Evolutionary conservation across 2,329 filamentous ascomycete genomes (phyloP), one percentile per base, ranked within the genome.

Genomic region (Sphaerulina vaccinii): DNA sequence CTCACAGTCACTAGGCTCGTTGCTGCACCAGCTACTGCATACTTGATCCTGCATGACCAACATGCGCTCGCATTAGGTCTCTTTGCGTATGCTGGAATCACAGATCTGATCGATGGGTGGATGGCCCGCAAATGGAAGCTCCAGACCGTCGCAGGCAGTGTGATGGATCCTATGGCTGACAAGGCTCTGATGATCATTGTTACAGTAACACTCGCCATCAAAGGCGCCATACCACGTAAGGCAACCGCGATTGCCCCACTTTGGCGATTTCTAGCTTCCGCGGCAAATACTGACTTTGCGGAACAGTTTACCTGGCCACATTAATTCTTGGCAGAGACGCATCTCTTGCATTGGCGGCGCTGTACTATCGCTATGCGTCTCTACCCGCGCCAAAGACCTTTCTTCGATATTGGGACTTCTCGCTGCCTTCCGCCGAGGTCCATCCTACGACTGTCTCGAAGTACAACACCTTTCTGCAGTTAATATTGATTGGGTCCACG

Each of bases 121-220:
- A 93, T 99, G 63, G 93, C 93, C 21, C 83, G 93, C 35, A 81
- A 79, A 54, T 97, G 87, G 84, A 86, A 92, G 44, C 79, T 90
- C 51, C 87, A 93, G 70, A 97, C 93, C 0, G 92, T 99, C 1
- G 90, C 97, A 8, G 93, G 93, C 49, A 95, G 89, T 49, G 84
- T 99, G 23, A 90, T 99, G 56, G 91, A 96, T 65, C 93, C 93
- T 5, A 93, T 96, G 87, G 93, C 93, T 2, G 93, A 99, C 72
- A 99, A 99, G 75, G 81, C 84, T 7, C 80, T 99, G 58, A 97
- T 99, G 93, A 96, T 92, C 0, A 84, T 96, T 52, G 73, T 95
- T 63, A 95, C 92, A 0, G 85, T 92, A 10, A 90, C 88, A 59
- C 74, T 97, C 38, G 90, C 91, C 3, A 78, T 87, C 56, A 90